These are phyloP conservation scores for Erigeron canadensis DNA, from an alignment of 129 eudicot species.

Conservation along the genomic window DNA sequence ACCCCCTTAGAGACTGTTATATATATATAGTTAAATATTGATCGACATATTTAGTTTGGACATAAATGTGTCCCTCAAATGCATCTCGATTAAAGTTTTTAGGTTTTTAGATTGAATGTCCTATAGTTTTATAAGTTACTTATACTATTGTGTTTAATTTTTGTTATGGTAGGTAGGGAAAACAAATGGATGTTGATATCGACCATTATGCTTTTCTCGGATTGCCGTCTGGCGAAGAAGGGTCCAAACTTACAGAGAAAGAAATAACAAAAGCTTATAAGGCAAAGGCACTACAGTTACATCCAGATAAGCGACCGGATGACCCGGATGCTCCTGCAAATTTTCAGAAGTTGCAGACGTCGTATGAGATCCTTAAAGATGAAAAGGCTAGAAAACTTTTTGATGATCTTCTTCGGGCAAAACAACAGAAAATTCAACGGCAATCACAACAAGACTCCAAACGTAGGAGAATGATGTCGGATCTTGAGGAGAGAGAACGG, in stretches of 20 bases:
- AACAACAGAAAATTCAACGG: conserved; percentile 51
- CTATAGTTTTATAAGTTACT: too few species aligned
- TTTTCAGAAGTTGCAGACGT: conserved; percentile 24
- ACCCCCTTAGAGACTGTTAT: too few species aligned
- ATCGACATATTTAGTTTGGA: too few species aligned
- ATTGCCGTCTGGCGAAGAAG: conserved; percentile 78
- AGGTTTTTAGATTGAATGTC: too few species aligned
- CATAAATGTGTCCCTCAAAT: too few species aligned
- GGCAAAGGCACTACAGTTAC: conserved; percentile 39
- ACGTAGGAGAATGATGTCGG: conserved; percentile 77
- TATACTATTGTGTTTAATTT: not conserved
- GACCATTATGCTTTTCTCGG: conserved; percentile 69
- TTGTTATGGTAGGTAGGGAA: conserved; percentile 21
- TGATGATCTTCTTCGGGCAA: conserved; percentile 61
- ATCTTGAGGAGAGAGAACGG: conserved; percentile 77
- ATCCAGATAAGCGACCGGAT: conserved; percentile 13
- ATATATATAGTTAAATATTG: too few species aligned
- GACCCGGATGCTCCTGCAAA: conserved; percentile 7
- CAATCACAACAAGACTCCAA: conserved; percentile 59
- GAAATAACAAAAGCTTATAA: conserved; percentile 74
- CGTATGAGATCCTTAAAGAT: conserved; percentile 72
- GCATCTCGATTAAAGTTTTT: too few species aligned
- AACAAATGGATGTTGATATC: conserved; percentile 56
- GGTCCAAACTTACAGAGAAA: conserved; percentile 63
- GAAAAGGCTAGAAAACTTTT: conserved; percentile 69